Evolutionary conservation across 2,329 filamentous ascomycete genomes (phyloP).

Genomic region (Paracoccidioides brasiliensis): DNA sequence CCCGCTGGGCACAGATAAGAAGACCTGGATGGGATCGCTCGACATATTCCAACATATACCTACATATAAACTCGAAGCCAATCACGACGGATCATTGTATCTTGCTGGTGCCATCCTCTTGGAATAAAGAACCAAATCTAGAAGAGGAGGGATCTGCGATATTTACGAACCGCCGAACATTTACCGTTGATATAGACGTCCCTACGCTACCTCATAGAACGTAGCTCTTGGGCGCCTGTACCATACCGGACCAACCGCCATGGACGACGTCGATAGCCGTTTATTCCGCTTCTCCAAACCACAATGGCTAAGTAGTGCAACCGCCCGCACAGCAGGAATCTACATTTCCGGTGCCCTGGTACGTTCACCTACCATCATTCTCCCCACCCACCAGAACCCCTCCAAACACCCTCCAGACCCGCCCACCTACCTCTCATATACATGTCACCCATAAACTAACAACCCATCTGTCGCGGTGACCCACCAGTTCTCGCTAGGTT

Average conservation of each 20-base stretch:
- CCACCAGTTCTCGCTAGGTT: conserved; percentile 51
- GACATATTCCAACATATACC: no score
- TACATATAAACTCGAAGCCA: no score
- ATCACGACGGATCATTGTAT: no score
- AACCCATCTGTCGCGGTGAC: not conserved
- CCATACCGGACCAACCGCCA: conserved; percentile 7
- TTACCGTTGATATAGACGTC: no score
- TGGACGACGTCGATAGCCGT: conserved; percentile 39
- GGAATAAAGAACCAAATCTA: no score
- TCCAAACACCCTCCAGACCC: no score
- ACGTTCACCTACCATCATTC: conserved; percentile 16
- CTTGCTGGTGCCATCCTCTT: no score
- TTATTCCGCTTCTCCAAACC: conserved; percentile 57
- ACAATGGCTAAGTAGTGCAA: conserved; percentile 53
- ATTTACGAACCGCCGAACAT: no score
- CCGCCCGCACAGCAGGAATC: conserved; percentile 51
- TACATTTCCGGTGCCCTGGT: conserved; percentile 54
- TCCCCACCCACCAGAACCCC: conserved; percentile 1
- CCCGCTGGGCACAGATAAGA: no score
- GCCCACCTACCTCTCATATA: not conserved
- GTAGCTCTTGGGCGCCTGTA: not conserved
- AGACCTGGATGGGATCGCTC: no score
- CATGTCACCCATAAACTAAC: not conserved
- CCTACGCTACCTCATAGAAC: no score
- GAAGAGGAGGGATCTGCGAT: no score